These are phyloP conservation scores for Simplicillium aogashimaense DNA, from an alignment of 2,329 filamentous ascomycete species.

Conservation along the genomic window DNA sequence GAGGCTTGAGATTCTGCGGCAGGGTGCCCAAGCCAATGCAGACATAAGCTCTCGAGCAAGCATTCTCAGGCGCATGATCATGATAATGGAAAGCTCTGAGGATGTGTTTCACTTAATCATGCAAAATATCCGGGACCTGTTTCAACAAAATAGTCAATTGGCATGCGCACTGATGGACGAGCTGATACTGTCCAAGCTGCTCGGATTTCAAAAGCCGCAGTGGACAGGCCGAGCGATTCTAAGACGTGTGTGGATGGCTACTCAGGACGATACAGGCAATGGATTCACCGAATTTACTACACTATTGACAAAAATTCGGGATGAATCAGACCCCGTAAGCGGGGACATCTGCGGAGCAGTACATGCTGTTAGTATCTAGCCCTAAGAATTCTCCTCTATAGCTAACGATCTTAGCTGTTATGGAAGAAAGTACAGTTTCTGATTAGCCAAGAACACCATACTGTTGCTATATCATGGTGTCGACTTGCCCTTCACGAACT, in stretches of 20 bases:
- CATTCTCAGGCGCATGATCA: slow-evolving; percentile 53
- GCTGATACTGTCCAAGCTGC: slow-evolving; percentile 44
- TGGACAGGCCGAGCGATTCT: background rate
- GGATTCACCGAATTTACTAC: no score
- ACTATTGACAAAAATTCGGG: background rate
- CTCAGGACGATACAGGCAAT: no score
- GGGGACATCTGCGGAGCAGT: background rate
- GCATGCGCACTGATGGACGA: slow-evolving; percentile 48
- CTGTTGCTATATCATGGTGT: slow-evolving; percentile 55
- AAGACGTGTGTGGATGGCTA: no score
- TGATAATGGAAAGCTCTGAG: slow-evolving; percentile 48
- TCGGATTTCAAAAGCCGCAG: background rate
- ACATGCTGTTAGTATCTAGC: background rate
- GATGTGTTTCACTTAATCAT: slow-evolving; percentile 56
- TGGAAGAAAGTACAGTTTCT: slow-evolving; percentile 63
- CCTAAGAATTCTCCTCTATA: slow-evolving; percentile 2
- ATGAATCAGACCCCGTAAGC: background rate
- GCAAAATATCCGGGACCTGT: slow-evolving; percentile 57
- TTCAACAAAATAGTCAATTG: slow-evolving; percentile 38
- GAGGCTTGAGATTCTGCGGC: slow-evolving; percentile 55
- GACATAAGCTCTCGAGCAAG: slow-evolving; percentile 36
- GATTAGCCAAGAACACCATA: slow-evolving; percentile 7
- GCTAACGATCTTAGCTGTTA: slow-evolving; percentile 46
- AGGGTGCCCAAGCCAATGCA: slow-evolving; percentile 33
- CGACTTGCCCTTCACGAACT: slow-evolving; percentile 53